These are phyloP conservation scores for Erodium moschatum DNA, from an alignment of 441 rosid species.

Conservation along the genomic window DNA sequence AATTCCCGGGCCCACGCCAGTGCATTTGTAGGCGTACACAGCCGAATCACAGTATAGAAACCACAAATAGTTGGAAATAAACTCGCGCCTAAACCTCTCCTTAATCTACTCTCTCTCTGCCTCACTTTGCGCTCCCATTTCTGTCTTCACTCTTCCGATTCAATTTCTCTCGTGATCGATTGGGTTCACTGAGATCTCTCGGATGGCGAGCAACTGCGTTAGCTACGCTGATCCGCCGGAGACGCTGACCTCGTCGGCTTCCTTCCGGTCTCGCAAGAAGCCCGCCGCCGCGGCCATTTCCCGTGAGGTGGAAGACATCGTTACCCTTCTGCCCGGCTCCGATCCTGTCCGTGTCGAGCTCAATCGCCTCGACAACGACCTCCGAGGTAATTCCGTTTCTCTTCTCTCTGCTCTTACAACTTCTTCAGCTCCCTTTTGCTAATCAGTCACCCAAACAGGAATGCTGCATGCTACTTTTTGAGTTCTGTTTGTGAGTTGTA, in stretches of 20 bases:
- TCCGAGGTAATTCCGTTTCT: constrained; percentile 29
- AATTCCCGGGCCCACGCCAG: neutral
- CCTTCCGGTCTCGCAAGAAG: constrained; percentile 38
- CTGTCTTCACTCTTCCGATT: neutral
- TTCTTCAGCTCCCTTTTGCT: neutral
- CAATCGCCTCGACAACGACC: constrained; percentile 43
- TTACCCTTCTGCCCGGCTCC: constrained; percentile 44
- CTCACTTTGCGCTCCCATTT: neutral
- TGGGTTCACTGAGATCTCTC: no score
- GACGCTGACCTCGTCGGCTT: constrained; percentile 27
- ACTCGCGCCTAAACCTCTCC: constrained; percentile 33
- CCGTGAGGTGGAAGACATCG: constrained; percentile 30
- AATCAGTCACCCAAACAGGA: neutral
- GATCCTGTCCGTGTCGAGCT: constrained; percentile 53
- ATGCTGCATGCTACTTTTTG: neutral
- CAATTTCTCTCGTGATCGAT: constrained; percentile 10
- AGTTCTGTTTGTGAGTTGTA: neutral
- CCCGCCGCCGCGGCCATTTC: constrained; percentile 12
- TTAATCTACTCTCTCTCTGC: constrained; percentile 4
- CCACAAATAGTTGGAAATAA: neutral
- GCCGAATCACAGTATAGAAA: no score
- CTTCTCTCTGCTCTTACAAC: neutral
- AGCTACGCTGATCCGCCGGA: constrained; percentile 24
- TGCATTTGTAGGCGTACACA: neutral
- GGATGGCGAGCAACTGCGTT: constrained; percentile 15